Conservation (phyloP, 164 flowering plant species). For the Magnolia kwangsiensis region DNA sequence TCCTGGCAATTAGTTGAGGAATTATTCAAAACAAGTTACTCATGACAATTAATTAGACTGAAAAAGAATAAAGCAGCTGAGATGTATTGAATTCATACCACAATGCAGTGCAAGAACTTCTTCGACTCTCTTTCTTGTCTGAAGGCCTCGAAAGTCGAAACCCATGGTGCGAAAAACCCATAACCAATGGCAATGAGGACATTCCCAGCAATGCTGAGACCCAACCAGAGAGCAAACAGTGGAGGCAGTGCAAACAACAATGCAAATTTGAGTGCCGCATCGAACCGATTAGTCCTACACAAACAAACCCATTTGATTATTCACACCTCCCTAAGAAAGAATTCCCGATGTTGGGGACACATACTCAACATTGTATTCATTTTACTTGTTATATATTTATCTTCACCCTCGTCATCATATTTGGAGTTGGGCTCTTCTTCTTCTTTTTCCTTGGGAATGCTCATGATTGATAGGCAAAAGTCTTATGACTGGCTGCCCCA, state of each 20-base stretch:
- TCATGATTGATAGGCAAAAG: too few species aligned
- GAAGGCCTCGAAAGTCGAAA: constrained; percentile 88
- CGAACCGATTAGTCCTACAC: constrained; percentile 67
- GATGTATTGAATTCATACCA: constrained; percentile 40
- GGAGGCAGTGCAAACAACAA: constrained; percentile 64
- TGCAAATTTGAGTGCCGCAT: constrained; percentile 68
- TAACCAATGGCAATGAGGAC: constrained; percentile 78
- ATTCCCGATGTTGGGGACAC: neutral
- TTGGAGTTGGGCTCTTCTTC: too few species aligned
- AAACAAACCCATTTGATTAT: neutral
- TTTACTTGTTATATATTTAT: too few species aligned
- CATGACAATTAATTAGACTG: neutral
- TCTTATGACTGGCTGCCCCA: too few species aligned
- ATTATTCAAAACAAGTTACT: neutral
- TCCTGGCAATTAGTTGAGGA: constrained; percentile 42
- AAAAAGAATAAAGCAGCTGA: neutral
- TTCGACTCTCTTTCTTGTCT: constrained; percentile 52
- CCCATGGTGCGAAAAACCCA: constrained; percentile 93
- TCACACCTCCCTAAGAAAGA: neutral
- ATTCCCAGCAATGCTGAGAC: constrained; percentile 68
- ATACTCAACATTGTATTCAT: too few species aligned
- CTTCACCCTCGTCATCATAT: too few species aligned
- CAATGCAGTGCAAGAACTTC: constrained; percentile 68
- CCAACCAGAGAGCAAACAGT: constrained; percentile 68
- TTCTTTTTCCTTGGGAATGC: too few species aligned